These are phyloP conservation scores for Biscutella auriculata DNA, from an alignment of 441 rosid species.

Conservation along the genomic window DNA sequence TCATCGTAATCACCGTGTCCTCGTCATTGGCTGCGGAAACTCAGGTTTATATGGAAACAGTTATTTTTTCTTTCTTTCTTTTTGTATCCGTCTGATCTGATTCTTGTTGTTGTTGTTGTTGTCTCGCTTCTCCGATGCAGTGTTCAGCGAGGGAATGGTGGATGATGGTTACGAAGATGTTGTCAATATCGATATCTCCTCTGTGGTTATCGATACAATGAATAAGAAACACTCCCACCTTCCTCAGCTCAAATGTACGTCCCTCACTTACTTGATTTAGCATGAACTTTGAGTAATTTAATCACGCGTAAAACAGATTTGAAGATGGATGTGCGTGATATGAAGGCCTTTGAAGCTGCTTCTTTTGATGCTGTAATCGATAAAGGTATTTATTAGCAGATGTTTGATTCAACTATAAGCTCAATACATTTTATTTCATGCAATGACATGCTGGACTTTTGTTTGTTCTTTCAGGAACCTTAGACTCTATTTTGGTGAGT, in stretches of 20 bases:
- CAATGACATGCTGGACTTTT: slow-evolving; percentile 7
- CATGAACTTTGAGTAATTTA: background rate
- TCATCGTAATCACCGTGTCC: slow-evolving; percentile 35
- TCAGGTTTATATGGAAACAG: slow-evolving; percentile 27
- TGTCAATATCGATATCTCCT: slow-evolving; percentile 59
- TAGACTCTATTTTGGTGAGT: slow-evolving; percentile 80
- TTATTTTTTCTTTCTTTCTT: too few relatives aligned
- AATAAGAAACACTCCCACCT: slow-evolving; percentile 33
- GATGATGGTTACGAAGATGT: slow-evolving; percentile 73
- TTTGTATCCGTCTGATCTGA: background rate
- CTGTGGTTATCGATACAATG: slow-evolving; percentile 67
- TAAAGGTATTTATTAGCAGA: slow-evolving; percentile 38
- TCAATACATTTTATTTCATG: background rate
- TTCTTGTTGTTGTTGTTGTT: background rate
- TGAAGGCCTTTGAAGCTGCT: slow-evolving; percentile 43
- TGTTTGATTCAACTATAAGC: background rate
- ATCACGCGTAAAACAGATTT: slow-evolving; percentile 30
- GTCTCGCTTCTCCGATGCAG: slow-evolving; percentile 19
- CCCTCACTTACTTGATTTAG: background rate
- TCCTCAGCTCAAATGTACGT: slow-evolving; percentile 64
- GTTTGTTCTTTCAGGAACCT: slow-evolving; percentile 47
- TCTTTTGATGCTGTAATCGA: slow-evolving; percentile 70
- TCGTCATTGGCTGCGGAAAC: slow-evolving; percentile 80
- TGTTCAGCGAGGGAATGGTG: slow-evolving; percentile 66
- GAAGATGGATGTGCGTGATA: slow-evolving; percentile 69